Base-by-base conservation (phyloP, 306 rosid genomes). In the Nissolia schottii region DNA sequence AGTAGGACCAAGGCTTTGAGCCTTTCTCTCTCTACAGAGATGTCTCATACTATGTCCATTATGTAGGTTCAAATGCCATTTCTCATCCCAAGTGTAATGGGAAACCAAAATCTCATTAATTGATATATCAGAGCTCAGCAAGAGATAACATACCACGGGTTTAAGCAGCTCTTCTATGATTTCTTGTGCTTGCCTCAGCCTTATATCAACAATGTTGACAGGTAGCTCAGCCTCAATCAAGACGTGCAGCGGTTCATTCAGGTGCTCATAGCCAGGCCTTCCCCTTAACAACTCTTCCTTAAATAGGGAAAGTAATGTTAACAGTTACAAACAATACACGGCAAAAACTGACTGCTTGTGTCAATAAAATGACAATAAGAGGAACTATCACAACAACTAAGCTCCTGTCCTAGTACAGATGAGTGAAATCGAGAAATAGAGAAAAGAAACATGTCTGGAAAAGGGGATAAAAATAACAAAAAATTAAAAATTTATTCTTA, bases 151-250 rank as follows among this genome's bases (percentile, higher is more conserved):
- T 86, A 89, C 98, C 89, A 93, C 85, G 13, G 97, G 97, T 84
- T 89, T 94, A 55, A 94, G 97, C 35, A 94, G 86, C 61, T 91
- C 96, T 80, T 91, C 92, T 31, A 94, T 83, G 80, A 91, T 91
- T 75, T 94, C 96, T 5, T 82, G 96, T 13, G 98, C 98, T 76
- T 87, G 97, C 82, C 89, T 82, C 82, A 94, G 69, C 85, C 91
- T 92, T 35, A 84, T 35, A 32, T 89, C 98, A 77, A 89, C 79
- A 46, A 91, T 71, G 68, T 85, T 88, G 69, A 81, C 88, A 48
- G 98, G 97, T 62, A 94, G 81, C 73, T 91, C 98, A 64, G 96
- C 97, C 65, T 94, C 97, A 55, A 94, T 85, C 78, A 94, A 82
- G 67, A 94, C 80, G 74, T 94, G 98, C 67, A 94, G 81, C 0